These are phyloP conservation scores for Fusarium sarcochroum DNA, from an alignment of 2,329 filamentous ascomycete genomes.

Conservation along the genomic window DNA sequence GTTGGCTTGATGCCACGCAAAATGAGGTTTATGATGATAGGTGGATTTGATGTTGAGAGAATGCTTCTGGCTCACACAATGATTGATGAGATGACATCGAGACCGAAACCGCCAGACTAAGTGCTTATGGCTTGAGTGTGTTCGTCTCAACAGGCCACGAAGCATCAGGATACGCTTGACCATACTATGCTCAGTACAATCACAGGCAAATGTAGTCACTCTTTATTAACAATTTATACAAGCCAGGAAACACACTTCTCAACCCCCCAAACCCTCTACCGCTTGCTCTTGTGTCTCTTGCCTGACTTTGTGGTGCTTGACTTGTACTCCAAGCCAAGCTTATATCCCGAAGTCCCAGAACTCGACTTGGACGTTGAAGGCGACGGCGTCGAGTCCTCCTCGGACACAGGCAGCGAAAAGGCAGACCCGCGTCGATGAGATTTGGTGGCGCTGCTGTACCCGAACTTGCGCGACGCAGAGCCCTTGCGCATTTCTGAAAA, in stretches of 20 bases:
- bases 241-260: neutral
- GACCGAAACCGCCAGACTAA: too few species aligned
- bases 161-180: too few species aligned
- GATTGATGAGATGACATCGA: too few species aligned
- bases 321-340: conserved; percentile 50
- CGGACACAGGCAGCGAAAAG: conserved; percentile 42
- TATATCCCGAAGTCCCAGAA: conserved; percentile 46
- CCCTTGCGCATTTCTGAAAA: conserved; percentile 57
- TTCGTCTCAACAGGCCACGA: too few species aligned
- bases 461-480: conserved; percentile 55
- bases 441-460: conserved; percentile 49
- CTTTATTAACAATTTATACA: conserved; percentile 14
- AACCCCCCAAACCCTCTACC: conserved; percentile 3
- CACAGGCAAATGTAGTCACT: neutral
- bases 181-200: too few species aligned
- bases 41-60: neutral
- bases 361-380: conserved; percentile 44
- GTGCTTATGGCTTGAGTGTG: too few species aligned
- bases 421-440: conserved; percentile 51
- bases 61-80: neutral
- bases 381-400: conserved; percentile 32
- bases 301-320: conserved; percentile 47
- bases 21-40: neutral
- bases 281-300: conserved; percentile 48
- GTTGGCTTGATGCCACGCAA: neutral